Conservation (phyloP, 1,139 yeast species). For the Lodderomyces elongisporus region DNA sequence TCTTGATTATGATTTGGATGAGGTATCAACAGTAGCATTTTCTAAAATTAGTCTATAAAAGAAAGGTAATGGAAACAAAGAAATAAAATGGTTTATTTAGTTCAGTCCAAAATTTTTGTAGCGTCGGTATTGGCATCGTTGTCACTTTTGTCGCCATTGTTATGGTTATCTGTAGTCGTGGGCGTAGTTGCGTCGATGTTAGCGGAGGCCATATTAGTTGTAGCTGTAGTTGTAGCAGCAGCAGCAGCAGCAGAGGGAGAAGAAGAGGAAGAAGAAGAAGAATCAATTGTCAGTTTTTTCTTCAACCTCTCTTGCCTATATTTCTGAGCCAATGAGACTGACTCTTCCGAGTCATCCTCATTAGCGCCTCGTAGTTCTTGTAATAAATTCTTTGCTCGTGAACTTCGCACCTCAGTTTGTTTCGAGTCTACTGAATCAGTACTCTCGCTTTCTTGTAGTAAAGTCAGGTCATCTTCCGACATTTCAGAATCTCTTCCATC, state of each 20-base stretch:
- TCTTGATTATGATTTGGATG: slow-evolving; percentile 37
- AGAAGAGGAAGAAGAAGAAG: neutral
- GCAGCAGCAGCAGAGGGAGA: too few relatives aligned
- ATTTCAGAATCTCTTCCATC: slow-evolving; percentile 5
- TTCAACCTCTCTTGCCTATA: slow-evolving; percentile 32
- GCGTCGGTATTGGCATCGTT: neutral
- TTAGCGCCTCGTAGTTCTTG: slow-evolving; percentile 49
- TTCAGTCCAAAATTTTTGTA: too few relatives aligned
- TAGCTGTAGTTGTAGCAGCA: too few relatives aligned
- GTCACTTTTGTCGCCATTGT: neutral
- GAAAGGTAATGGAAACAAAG: too few relatives aligned
- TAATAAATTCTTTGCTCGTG: slow-evolving; percentile 55
- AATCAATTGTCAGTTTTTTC: slow-evolving; percentile 5
- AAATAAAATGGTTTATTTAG: too few relatives aligned
- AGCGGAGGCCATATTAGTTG: too few relatives aligned
- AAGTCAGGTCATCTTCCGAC: neutral
- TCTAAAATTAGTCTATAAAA: slow-evolving; percentile 16
- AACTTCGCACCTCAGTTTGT: slow-evolving; percentile 8
- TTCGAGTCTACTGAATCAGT: slow-evolving; percentile 6
- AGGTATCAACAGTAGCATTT: slow-evolving; percentile 9
- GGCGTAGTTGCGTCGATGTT: too few relatives aligned
- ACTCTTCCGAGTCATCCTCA: slow-evolving; percentile 12
- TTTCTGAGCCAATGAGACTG: slow-evolving; percentile 30
- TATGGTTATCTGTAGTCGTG: too few relatives aligned
- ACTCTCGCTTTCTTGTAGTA: slow-evolving; percentile 9